Percentiles rank a stretch among this genome's conserved stretches.
phyloP scores from a whole-genome alignment of 2,329 filamentous ascomycete genomes.

The Diatrype stigma region DNA sequence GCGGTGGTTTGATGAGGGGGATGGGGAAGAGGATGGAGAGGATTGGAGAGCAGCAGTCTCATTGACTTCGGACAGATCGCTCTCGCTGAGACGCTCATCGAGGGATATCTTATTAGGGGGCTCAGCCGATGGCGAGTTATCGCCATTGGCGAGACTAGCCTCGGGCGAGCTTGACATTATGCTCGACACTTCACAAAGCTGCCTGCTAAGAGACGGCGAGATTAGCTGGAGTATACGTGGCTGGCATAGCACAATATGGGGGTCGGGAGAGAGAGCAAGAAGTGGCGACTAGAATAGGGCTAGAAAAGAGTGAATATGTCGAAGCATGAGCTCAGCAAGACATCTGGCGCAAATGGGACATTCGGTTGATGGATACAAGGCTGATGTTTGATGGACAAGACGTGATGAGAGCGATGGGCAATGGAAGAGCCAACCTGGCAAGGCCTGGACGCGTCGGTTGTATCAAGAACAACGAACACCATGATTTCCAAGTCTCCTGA shows the following conservation, averaged over 20 bases:
- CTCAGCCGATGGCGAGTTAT: constrained; percentile 52
- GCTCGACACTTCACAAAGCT: constrained; percentile 47
- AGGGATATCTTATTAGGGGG: constrained; percentile 34
- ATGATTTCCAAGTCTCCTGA: constrained; percentile 20
- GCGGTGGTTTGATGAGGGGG: constrained; percentile 35
- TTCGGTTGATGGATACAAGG: constrained; percentile 44
- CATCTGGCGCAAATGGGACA: constrained; percentile 30
- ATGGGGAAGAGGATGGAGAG: constrained; percentile 39
- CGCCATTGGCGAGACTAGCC: constrained; percentile 62
- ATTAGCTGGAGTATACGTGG: constrained; percentile 36
- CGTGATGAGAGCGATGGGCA: constrained; percentile 31
- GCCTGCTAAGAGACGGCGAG: constrained; percentile 50
- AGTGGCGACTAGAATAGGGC: constrained; percentile 30
- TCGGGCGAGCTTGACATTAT: constrained; percentile 58
- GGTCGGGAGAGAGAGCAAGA: constrained; percentile 23
- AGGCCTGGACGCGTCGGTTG: constrained; percentile 17
- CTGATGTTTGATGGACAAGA: constrained; percentile 39
- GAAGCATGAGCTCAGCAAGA: constrained; percentile 30
- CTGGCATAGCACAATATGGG: constrained; percentile 11
- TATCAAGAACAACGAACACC: constrained; percentile 21
- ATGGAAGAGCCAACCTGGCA: constrained; percentile 13
- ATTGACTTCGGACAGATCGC: constrained; percentile 70
- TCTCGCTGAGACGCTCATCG: constrained; percentile 56
- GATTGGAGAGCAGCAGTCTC: constrained; percentile 48
- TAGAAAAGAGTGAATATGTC: constrained; percentile 29